phyloP scores from a whole-genome alignment of 768 basidiomycete genomes.

The Termitomyces sp. region DNA sequence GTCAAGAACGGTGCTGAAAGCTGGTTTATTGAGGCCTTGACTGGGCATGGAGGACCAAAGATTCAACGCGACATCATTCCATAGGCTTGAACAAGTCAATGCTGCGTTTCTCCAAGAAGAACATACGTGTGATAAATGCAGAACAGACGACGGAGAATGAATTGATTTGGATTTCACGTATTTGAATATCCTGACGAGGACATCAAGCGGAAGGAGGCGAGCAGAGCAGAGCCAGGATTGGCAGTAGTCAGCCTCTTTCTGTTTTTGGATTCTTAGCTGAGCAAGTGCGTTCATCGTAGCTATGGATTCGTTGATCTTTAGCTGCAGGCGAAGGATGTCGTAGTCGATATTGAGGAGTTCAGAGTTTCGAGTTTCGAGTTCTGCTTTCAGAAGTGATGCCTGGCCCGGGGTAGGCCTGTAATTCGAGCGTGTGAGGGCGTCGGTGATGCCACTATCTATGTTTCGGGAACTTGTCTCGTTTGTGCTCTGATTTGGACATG shows the following conservation, averaged over 20 bases:
- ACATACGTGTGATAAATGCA: background rate
- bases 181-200: background rate
- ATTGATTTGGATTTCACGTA: background rate
- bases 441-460: background rate
- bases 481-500: background rate
- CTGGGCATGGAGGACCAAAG: background rate
- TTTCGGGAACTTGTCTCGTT: background rate
- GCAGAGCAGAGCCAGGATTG: background rate
- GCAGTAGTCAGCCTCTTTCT: background rate
- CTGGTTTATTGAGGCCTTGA: too few species aligned
- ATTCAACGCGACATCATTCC: background rate
- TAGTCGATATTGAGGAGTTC: too few species aligned
- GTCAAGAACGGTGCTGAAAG: background rate
- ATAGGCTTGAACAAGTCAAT: background rate
- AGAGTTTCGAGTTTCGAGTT: too few species aligned
- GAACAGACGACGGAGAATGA: background rate
- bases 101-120: background rate
- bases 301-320: background rate
- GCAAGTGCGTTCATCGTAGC: background rate
- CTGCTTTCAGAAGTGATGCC: too few species aligned
- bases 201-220: background rate
- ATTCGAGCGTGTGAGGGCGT: background rate
- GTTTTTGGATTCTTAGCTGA: background rate
- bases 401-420: too few species aligned
- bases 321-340: background rate